Base-by-base conservation (phyloP, 1,139 yeast genomes). In the Geotrichum aggregatum region DNA sequence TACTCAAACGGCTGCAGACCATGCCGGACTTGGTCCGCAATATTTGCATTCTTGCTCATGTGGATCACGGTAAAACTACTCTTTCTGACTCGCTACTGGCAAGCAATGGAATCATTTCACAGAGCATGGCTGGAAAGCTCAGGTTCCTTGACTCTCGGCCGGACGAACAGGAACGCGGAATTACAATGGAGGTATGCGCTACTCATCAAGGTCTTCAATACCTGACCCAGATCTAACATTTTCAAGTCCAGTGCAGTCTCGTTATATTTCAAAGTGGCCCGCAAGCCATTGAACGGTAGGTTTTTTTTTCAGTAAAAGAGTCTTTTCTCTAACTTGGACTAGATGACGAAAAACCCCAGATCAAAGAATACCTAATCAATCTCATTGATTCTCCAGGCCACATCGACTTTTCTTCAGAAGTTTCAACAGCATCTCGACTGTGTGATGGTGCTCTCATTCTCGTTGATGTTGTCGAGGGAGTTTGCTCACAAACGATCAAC, bases 301-400 rank as follows among this genome's bases (percentile, higher is more conserved):
- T 10, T 2, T 14, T 16, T 18, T 4, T 38, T 19, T 38, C 8
- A 18, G 14, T 38, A 3, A 5, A 13, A 14, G 41, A 4, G 2
- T 14, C 24, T 10, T 19, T 13, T 38, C 18, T 2, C 41, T 38
- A 38, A 38, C 14, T 6, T 6, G 10, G 13, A 19, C 73, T 71
- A 46, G 69, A 67, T 36, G 67, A 68, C 48, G 71, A 70, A 2
- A 75, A 73, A 18, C 69, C 54, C 13, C 48, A 47, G 36, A 78
- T 84, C 33, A 80, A 78, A 40, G 96, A 92, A 63, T 87, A 88
- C 69, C 73, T 92, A 54, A 84, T 94, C 66, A 94, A 94, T 64
- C 76, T 94, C 63, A 91, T 94, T 52, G 99, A 94, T 70, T 92
- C 98, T 0, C 99, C 99, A 0, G 99, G 99, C 8, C 99, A 94